Evolutionary conservation across 1,284 basidiomycete genomes (phyloP), one percentile per base, ranked within the genome.

Genomic region (Trametes hirsuta): DNA sequence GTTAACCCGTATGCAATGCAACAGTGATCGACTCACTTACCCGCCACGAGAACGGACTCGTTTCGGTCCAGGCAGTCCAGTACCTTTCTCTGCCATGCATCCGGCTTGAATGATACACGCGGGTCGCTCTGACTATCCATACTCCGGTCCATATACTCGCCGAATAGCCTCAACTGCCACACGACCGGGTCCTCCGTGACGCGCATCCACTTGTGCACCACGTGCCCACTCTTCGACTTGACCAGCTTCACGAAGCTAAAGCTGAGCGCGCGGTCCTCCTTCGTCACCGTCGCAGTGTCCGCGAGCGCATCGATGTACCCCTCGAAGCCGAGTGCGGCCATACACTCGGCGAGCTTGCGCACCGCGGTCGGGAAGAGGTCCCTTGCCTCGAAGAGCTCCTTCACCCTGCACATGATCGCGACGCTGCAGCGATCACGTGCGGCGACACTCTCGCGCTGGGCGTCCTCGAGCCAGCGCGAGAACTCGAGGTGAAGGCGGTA

Each of bases 131-230:
- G 72, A 47, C 84, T 79, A 59, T 88, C 88, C 83, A 90, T 87
- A 58, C 81, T 84, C 40, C 89, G 76, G 64, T 88, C 86, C 88
- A 91, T 88, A 66, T 76, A 86, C 63, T 87, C 82, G 9, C 88
- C 88, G 61, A 88, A 90, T n/a, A 83, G 71, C 15, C 84, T 79
- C 24, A 90, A 74, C 68, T 90, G 87, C 86, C 88, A 90, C 14
- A 77, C 72, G 11, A 85, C 69, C 1, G 86, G 82, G 62, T 85
- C 74, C 59, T 87, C 84, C 4, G 65, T 74, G 56, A 87, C 81
- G 2, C 65, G 69, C 85, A 90, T 87, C 66, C 82, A 88, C 10
- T 75, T 70, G 64, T 85, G 71, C 4, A 78, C 59, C 0, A 77
- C 71, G 8, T 70, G 70, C 30, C 75, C 75, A 6, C 74, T 77